A percentile compares a stretch with the other conserved stretches of the same genome.
Evolutionary conservation across 768 basidiomycete species (phyloP).

Genomic region (Porphyrellus cyaneotinctus): DNA sequence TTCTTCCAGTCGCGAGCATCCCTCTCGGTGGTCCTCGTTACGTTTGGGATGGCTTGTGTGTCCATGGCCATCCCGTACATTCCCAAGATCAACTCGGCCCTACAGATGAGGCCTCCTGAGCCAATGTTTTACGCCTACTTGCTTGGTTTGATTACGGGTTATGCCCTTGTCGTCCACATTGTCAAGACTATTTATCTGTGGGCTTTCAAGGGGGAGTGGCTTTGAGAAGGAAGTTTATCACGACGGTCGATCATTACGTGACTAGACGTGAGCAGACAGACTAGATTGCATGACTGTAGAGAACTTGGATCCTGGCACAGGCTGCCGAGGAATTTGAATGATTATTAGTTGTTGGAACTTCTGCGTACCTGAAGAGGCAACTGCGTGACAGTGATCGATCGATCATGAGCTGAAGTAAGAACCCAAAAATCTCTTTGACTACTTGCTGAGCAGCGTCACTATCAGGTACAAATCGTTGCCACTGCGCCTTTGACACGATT

Average conservation of each 20-base stretch:
- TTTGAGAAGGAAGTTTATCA: constrained; percentile 7
- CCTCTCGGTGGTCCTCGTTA: constrained; percentile 23
- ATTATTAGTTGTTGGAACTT: no score
- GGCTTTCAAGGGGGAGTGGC: constrained; percentile 31
- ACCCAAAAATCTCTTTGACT: no score
- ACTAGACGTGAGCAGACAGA: background rate
- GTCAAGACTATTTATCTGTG: constrained; percentile 26
- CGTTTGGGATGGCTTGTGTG: constrained; percentile 30
- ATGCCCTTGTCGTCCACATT: constrained; percentile 26
- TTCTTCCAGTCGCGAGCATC: constrained; percentile 32
- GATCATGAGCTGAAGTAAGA: no score
- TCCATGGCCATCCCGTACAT: constrained; percentile 34
- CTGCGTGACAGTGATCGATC: no score
- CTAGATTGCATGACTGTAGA: background rate
- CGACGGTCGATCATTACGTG: background rate
- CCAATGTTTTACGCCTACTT: constrained; percentile 29
- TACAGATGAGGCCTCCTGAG: constrained; percentile 26
- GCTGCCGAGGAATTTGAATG: constrained; percentile 2
- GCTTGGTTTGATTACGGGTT: constrained; percentile 17
- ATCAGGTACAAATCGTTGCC: no score
- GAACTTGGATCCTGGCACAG: background rate
- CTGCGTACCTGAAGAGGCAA: no score
- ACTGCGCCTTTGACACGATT: no score
- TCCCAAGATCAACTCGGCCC: constrained; percentile 28
- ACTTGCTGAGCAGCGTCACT: no score